Conservation (phyloP, 2,329 filamentous ascomycete genomes). For the Hypoxylon sp. region DNA sequence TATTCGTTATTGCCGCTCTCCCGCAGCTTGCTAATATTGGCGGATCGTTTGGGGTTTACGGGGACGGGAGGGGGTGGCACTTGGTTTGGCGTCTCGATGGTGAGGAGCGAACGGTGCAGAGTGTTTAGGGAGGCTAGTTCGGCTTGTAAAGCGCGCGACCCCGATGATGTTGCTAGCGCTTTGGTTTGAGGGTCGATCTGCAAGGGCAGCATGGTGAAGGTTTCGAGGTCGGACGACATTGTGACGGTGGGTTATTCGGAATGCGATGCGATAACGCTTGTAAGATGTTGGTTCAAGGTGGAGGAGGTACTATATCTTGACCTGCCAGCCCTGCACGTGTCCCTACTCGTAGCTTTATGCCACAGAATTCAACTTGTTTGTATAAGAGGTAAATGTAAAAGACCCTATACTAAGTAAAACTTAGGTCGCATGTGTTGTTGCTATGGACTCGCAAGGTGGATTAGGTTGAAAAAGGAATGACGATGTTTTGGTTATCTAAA, state of each 20-base stretch:
- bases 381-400: too few species aligned
- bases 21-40: conserved; percentile 88
- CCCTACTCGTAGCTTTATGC: too few species aligned
- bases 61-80: conserved; percentile 87
- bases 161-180: conserved; percentile 65
- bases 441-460: too few species aligned
- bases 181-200: conserved; percentile 84
- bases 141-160: conserved; percentile 58
- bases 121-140: conserved; percentile 79
- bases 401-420: too few species aligned
- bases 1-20: conserved; percentile 86
- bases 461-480: too few species aligned
- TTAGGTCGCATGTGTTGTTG: too few species aligned
- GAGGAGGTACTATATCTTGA: background rate
- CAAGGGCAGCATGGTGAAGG: conserved; percentile 83
- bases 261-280: background rate
- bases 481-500: background rate
- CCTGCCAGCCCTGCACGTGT: too few species aligned
- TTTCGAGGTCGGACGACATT: conserved; percentile 44
- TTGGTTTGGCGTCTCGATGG: conserved; percentile 67
- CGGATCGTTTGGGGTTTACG: conserved; percentile 90
- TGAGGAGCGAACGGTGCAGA: conserved; percentile 78
- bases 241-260: background rate
- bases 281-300: background rate
- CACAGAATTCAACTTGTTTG: too few species aligned